Conservation (phyloP, 1,139 yeast genomes). For the Taphrina communis region DNA sequence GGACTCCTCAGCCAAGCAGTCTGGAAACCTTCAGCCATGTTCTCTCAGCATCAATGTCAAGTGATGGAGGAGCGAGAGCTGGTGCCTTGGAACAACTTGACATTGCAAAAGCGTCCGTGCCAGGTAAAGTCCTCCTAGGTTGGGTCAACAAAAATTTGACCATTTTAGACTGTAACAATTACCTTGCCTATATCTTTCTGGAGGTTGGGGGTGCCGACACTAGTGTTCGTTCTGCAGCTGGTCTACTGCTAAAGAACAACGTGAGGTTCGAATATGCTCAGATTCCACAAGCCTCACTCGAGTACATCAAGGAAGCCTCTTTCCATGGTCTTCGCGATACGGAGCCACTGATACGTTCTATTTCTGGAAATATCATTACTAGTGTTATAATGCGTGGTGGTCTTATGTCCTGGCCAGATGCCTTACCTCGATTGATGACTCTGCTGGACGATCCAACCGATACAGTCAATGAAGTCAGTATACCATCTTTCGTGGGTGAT, state of each 20-base stretch:
- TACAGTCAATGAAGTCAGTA: slow-evolving; percentile 44
- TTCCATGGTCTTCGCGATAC: slow-evolving; percentile 70
- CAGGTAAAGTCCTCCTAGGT: slow-evolving; percentile 4
- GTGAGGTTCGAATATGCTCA: slow-evolving; percentile 54
- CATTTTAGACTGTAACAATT: slow-evolving; percentile 75
- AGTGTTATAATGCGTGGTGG: slow-evolving; percentile 78
- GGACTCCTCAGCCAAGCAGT: slow-evolving; percentile 42
- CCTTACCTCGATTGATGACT: slow-evolving; percentile 69
- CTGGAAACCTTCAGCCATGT: slow-evolving; percentile 42
- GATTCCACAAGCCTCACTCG: slow-evolving; percentile 54
- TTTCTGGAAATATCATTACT: slow-evolving; percentile 89
- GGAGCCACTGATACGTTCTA: slow-evolving; percentile 72
- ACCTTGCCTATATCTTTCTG: slow-evolving; percentile 71
- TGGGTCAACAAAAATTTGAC: slow-evolving; percentile 23
- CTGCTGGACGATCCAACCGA: slow-evolving; percentile 50
- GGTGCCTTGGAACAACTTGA: slow-evolving; percentile 38
- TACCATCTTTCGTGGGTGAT: neutral
- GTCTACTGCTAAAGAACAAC: slow-evolving; percentile 78
- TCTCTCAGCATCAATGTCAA: slow-evolving; percentile 41
- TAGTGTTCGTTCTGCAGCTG: slow-evolving; percentile 85
- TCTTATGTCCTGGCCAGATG: slow-evolving; percentile 72
- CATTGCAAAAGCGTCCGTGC: slow-evolving; percentile 35
- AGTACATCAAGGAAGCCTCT: slow-evolving; percentile 66
- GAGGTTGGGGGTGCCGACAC: slow-evolving; percentile 57
- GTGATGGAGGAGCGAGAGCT: slow-evolving; percentile 28